phyloP scores from a whole-genome alignment of 2,329 filamentous ascomycete genomes.

The Fusarium beomiforme region DNA sequence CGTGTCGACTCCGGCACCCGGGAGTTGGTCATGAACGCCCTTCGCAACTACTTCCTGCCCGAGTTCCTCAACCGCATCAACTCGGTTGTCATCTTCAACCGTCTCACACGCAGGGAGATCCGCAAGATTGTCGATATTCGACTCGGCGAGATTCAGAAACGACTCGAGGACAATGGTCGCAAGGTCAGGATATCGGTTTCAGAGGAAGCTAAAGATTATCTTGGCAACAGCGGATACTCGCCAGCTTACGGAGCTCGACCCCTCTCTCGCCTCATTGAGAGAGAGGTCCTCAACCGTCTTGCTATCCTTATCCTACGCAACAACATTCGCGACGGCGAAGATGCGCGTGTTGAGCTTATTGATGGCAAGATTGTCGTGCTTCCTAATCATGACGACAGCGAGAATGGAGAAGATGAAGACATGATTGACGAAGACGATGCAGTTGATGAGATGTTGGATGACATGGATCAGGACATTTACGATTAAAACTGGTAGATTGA shows the following conservation, averaged over 20 bases:
- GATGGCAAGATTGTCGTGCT: slow-evolving; percentile 84
- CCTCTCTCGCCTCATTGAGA: slow-evolving; percentile 89
- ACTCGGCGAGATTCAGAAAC: slow-evolving; percentile 88
- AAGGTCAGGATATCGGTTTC: slow-evolving; percentile 87
- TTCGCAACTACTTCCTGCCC: slow-evolving; percentile 96
- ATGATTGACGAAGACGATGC: slow-evolving; percentile 80
- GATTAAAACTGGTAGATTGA: slow-evolving; percentile 45
- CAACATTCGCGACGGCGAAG: slow-evolving; percentile 85
- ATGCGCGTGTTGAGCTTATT: slow-evolving; percentile 79
- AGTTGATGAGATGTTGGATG: slow-evolving; percentile 71
- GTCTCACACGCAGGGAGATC: slow-evolving; percentile 88
- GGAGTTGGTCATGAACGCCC: slow-evolving; percentile 88
- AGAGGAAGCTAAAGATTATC: slow-evolving; percentile 89
- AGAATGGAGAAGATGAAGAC: slow-evolving; percentile 71
- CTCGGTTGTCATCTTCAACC: slow-evolving; percentile 97
- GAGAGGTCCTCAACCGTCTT: slow-evolving; percentile 93
- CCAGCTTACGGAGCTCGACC: slow-evolving; percentile 95
- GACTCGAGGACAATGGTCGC: slow-evolving; percentile 83
- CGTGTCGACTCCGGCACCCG: slow-evolving; percentile 85
- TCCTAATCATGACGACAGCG: slow-evolving; percentile 79
- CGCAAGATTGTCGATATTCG: slow-evolving; percentile 95
- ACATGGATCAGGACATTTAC: slow-evolving; percentile 70
- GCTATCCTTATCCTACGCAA: slow-evolving; percentile 91
- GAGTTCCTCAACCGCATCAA: slow-evolving; percentile 99
- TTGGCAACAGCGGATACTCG: slow-evolving; percentile 91